Base-by-base conservation (phyloP, 1,284 basidiomycete species). In the Malassezia arunalokei region DNA sequence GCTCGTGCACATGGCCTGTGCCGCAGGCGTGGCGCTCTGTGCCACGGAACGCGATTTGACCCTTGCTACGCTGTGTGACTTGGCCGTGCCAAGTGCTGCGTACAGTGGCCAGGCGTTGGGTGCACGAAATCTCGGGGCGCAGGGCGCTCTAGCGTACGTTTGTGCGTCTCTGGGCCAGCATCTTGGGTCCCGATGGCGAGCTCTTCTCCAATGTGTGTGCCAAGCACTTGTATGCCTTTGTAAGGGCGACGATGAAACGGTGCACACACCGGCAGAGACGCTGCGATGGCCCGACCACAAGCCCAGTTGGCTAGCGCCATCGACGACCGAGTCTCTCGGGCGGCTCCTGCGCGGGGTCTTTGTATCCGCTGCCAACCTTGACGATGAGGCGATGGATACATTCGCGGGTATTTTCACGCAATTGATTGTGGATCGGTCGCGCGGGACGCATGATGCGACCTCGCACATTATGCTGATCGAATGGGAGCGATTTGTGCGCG, bases 1-100 rank as follows among this genome's bases (percentile, higher is more conserved):
- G 50, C 82, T 87, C 60, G 85, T 90, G 63, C 83, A 84, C 32
- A 81, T 94, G 72, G 86, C 86, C 3, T 85, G 86, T 51, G 86
- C 87, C 1, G 83, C 87, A 29, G 92, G 92, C n/a, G 85, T 87
- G 73, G 80, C 95, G 9, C 82, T 81, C 1, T 78, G 96, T 5
- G 76, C 78, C 0, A 91, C 87, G 0, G 87, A 90, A 0, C 81
- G 92, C n/a, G 89, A 96, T 61, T 87, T 89, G 0, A 87, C 96
- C 74, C 81, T 96, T 64, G 85, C 82, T 17, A 85, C 82, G 40
- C 43, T 50, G 20, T 40, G 40, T 20, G 47, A 51, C 15, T 8
- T 50, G 3, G 50, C 46, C 17, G 32, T 49, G 40, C 51, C 51
- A 7, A 40, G 40, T 11, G 40, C 51, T 9, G 51, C 51, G 15